Base-by-base conservation (phyloP, 371 early-diverging fungal species). In the Choanephora cucurbitarum region DNA sequence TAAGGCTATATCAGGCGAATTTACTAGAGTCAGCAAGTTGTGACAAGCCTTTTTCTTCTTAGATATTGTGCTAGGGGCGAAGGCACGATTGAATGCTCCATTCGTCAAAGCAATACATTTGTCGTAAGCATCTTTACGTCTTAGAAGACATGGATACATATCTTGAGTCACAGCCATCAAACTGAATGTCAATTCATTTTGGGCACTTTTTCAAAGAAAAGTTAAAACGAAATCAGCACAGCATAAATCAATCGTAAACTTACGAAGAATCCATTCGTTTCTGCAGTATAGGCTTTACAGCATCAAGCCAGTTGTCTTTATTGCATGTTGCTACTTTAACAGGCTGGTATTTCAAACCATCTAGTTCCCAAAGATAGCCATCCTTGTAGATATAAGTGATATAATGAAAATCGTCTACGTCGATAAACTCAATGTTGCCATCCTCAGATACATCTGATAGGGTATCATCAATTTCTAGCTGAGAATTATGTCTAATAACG, bases 361-460 rank as follows among this genome's bases (percentile, higher is more conserved):
- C 59, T 14, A 64, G 34, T 17, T 59, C 60, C 65, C 60, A 64
- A 13, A 64, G 10, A 19, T 31, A 55, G 10, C 56, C 60, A 24
- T 44, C 52, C 24, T 65, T 65, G n/a, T 33, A 40, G 11, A 65
- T 56, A n/a, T 56, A 65, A 21, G 49, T 40, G 5, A 60, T 47
- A 32, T 52, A 65, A 32, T 65, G 65, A 15, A 52, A 65, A n/a
- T 44, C 43, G 4, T 52, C 56, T 14, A 23, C 37, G 9, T 55
- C 55, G 0, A 43, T 18, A 5, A 17, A 19, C 11, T 56, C 63
- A 7, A 14, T 7, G 0, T 44, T 43, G 8, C 13, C 8, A 34
- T 51, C 0, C 13, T 34, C 37, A n/a, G 4, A 28, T 0, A 37
- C 14, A 13, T 54, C 34, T n/a, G 32, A 18, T 18, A 34, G 17